These are phyloP conservation scores for Fusarium marasasianum DNA, from an alignment of 2,329 filamentous ascomycete species.

Conservation along the genomic window DNA sequence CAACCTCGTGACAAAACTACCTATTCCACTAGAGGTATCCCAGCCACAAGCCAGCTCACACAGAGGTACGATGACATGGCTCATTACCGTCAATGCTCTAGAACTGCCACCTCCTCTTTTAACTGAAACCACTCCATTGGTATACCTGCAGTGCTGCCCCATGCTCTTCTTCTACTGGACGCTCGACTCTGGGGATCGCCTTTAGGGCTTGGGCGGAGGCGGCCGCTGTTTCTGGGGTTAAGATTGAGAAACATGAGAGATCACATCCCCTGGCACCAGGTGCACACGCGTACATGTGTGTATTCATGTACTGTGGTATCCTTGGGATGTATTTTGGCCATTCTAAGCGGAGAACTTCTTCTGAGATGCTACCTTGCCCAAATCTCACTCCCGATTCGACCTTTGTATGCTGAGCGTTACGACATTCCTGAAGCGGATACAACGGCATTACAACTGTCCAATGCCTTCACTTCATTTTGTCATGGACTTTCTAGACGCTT, in stretches of 20 bases:
- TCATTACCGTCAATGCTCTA: not conserved
- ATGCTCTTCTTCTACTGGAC: conserved; percentile 7
- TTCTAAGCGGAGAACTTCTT: conserved; percentile 3
- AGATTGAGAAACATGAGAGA: conserved; percentile 6
- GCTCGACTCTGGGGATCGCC: not conserved
- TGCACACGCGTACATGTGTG: conserved; percentile 5
- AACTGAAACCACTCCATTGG: conserved; percentile 23
- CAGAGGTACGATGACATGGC: not conserved
- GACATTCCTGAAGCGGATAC: conserved; percentile 10
- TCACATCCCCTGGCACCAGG: not conserved
- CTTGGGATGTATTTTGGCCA: not conserved
- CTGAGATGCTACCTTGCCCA: conserved; percentile 9
- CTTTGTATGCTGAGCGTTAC: not conserved
- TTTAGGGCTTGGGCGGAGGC: not conserved
- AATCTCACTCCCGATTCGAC: not conserved
- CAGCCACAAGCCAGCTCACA: conserved; percentile 9
- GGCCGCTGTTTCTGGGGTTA: conserved; percentile 16
- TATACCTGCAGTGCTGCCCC: not conserved
- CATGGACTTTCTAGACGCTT: conserved; percentile 6
- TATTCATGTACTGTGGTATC: conserved; percentile 1
- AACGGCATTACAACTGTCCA: not conserved
- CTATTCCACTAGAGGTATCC: not conserved
- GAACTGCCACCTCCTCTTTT: conserved; percentile 1
- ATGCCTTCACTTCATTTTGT: not conserved
- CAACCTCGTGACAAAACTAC: not conserved